phyloP scores from a whole-genome alignment of 2,329 filamentous ascomycete genomes.

The Hymenotorrendiella dingleyae region DNA sequence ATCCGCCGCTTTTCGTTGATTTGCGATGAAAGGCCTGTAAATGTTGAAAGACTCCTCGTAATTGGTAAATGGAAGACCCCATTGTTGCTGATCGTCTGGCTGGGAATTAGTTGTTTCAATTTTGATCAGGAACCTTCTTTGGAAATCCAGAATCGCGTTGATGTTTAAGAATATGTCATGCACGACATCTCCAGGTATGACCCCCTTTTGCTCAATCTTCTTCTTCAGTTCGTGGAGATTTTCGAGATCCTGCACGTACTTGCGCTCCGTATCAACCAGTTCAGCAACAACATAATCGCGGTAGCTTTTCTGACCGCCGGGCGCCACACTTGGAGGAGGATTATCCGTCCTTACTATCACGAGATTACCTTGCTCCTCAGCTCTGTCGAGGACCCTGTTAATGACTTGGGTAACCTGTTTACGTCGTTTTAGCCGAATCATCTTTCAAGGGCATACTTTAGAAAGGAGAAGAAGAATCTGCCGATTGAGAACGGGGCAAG shows the following conservation, averaged over 20 bases:
- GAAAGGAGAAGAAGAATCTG: no score
- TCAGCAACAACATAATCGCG: conserved; percentile 88
- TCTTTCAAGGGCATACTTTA: not conserved
- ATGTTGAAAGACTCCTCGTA: conserved; percentile 86
- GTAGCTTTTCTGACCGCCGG: conserved; percentile 59
- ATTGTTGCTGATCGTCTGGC: conserved; percentile 71
- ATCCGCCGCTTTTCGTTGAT: conserved; percentile 84
- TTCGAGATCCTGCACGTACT: conserved; percentile 96
- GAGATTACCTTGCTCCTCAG: conserved; percentile 72
- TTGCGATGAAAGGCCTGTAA: conserved; percentile 96
- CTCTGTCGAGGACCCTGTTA: conserved; percentile 83
- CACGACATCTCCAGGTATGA: conserved; percentile 81
- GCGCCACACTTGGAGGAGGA: conserved; percentile 37
- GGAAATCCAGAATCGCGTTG: conserved; percentile 90
- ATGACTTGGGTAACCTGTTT: conserved; percentile 78
- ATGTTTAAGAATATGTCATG: conserved; percentile 97
- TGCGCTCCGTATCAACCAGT: conserved; percentile 88
- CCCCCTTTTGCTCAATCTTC: conserved; percentile 78
- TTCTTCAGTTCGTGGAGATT: conserved; percentile 90
- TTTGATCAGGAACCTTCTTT: conserved; percentile 88
- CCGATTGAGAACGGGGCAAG: no score
- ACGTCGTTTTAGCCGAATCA: no score
- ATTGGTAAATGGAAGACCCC: conserved; percentile 84
- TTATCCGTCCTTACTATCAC: conserved; percentile 48
- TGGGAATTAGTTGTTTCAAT: conserved; percentile 93